These are phyloP conservation scores for Voacanga thouarsii DNA, from an alignment of 257 asterid genomes.

Conservation along the genomic window DNA sequence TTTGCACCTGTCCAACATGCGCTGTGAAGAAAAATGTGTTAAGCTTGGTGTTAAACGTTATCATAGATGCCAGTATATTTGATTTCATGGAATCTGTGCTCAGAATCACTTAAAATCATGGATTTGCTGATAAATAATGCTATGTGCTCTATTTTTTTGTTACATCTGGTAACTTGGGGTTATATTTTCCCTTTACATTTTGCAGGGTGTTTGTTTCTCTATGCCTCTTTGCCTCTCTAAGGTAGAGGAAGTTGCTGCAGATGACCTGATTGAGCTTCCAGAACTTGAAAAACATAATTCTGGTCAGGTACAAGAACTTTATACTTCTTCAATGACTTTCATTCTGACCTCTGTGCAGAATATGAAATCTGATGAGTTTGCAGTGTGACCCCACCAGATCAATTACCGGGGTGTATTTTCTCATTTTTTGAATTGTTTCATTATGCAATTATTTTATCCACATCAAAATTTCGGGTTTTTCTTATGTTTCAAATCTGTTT, in stretches of 20 bases:
- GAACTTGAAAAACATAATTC: slow-evolving; percentile 68
- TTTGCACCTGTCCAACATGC: not conserved
- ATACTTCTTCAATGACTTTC: slow-evolving; percentile 9
- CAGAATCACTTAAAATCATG: not conserved
- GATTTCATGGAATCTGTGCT: not conserved
- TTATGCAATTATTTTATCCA: not conserved
- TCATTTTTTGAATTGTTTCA: not conserved
- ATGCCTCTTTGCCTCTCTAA: slow-evolving; percentile 84
- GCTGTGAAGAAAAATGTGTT: not conserved
- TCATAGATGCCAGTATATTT: not conserved
- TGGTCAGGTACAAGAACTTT: slow-evolving; percentile 57
- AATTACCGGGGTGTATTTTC: not conserved
- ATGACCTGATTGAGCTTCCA: slow-evolving; percentile 79
- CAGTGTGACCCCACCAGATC: not conserved
- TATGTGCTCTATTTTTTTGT: not conserved
- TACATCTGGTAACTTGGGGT: not conserved
- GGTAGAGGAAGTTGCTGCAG: slow-evolving; percentile 74
- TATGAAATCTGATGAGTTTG: not conserved
- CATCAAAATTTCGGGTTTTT: slow-evolving; percentile 7
- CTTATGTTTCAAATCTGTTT: not conserved
- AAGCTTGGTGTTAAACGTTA: not conserved
- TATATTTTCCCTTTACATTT: slow-evolving; percentile 19
- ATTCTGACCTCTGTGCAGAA: not conserved
- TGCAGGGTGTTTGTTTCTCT: slow-evolving; percentile 75
- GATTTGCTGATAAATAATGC: not conserved